Conservation (phyloP, 371 early-diverging fungal genomes). For the Syncephalis fuscata region DNA sequence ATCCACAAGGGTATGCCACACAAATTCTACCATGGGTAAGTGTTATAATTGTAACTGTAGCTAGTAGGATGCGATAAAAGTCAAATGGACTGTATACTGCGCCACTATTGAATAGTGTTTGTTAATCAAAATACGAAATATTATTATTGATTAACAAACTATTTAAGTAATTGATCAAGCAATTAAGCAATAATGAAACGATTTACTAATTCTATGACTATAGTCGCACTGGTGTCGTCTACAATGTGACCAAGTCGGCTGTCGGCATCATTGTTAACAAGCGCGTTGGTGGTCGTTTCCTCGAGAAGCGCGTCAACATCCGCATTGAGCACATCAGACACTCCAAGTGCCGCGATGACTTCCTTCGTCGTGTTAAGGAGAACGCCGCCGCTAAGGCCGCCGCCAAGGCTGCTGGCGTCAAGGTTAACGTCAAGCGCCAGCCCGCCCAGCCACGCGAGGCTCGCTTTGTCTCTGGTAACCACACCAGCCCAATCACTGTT, state of each 20-base stretch:
- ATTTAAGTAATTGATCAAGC: not conserved
- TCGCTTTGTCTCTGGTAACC: slow-evolving; percentile 72
- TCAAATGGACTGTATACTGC: too few relatives aligned
- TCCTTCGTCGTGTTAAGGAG: slow-evolving; percentile 92
- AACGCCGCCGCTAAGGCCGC: slow-evolving; percentile 78
- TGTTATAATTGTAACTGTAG: too few relatives aligned
- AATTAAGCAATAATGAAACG: too few relatives aligned
- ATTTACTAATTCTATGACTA: not conserved
- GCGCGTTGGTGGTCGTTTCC: slow-evolving; percentile 92
- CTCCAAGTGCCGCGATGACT: slow-evolving; percentile 98
- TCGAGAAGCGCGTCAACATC: slow-evolving; percentile 97
- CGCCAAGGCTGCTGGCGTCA: slow-evolving; percentile 22
- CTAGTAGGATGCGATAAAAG: too few relatives aligned
- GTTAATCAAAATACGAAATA: not conserved
- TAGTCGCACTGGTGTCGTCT: slow-evolving; percentile 93
- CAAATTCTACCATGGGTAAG: slow-evolving; percentile 99
- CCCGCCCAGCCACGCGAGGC: slow-evolving; percentile 86
- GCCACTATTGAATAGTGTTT: too few relatives aligned
- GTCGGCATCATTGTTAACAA: slow-evolving; percentile 98
- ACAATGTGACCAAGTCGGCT: slow-evolving; percentile 97
- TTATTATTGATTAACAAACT: not conserved
- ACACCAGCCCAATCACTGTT: slow-evolving; percentile 86
- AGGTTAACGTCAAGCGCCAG: slow-evolving; percentile 79
- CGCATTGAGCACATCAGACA: slow-evolving; percentile 99
- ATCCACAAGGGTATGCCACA: slow-evolving; percentile 99